These are phyloP conservation scores for Sporopachydermia lactativora DNA, from an alignment of 805 yeast species.

Conservation along the genomic window DNA sequence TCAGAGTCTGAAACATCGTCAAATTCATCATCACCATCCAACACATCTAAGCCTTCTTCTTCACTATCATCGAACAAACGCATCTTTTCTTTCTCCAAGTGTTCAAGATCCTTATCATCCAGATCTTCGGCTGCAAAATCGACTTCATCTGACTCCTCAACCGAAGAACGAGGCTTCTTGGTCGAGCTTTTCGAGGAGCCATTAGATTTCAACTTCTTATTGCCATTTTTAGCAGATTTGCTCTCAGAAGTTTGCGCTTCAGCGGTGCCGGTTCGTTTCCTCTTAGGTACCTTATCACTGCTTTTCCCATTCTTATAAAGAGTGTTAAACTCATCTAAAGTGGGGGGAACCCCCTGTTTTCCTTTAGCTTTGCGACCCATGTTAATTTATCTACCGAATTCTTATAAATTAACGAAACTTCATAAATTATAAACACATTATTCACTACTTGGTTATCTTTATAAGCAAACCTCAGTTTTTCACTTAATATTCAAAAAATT, in stretches of 20 bases:
- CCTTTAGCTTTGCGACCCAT: conserved; percentile 94
- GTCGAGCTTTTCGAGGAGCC: conserved; percentile 14
- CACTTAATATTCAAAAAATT: no score
- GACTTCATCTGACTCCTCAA: conserved; percentile 22
- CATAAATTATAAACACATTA: no score
- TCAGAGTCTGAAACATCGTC: conserved; percentile 18
- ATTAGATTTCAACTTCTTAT: conserved; percentile 12
- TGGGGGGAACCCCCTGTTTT: conserved; percentile 87
- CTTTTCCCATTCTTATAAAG: conserved; percentile 26
- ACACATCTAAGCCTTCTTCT: conserved; percentile 4
- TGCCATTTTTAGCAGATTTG: conserved; percentile 6
- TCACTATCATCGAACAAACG: conserved; percentile 6
- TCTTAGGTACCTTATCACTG: conserved; percentile 18
- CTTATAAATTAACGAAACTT: no score
- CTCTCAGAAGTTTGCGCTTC: conserved; percentile 3
- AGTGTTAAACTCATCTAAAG: conserved; percentile 66
- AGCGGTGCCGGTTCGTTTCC: conserved; percentile 14
- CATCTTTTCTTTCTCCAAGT: conserved; percentile 11
- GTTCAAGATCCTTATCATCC: conserved; percentile 26
- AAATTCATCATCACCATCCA: conserved; percentile 18
- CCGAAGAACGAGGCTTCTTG: conserved; percentile 15
- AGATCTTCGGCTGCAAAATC: conserved; percentile 47
- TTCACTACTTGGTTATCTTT: no score
- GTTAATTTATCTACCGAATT: no score
- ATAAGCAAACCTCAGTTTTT: no score